phyloP scores from a whole-genome alignment of 176 grass and related monocot species.

The Puya raimondii region DNA sequence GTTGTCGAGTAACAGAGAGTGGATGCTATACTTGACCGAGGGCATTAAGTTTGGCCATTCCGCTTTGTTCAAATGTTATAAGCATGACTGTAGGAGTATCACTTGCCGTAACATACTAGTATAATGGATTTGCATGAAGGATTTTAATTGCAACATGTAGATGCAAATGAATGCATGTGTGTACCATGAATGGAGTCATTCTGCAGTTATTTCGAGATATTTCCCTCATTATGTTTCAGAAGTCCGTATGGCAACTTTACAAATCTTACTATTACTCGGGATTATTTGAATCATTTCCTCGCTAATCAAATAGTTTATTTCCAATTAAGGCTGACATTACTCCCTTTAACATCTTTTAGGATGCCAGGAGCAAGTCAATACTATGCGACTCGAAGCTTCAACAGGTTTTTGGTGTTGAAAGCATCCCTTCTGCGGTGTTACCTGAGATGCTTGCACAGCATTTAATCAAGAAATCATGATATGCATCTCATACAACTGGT shows the following conservation, averaged over 20 bases:
- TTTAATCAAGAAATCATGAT: neutral
- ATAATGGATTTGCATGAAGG: neutral
- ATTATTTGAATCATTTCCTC: neutral
- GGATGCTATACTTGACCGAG: no score
- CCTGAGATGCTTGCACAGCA: neutral
- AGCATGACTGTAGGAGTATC: no score
- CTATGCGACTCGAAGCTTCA: slow-evolving; percentile 7
- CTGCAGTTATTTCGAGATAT: neutral
- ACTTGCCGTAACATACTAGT: neutral
- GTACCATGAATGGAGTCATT: neutral
- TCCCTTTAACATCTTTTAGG: neutral
- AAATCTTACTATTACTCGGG: neutral
- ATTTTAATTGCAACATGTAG: neutral
- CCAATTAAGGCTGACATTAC: neutral
- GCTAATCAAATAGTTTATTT: neutral
- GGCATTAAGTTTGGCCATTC: no score
- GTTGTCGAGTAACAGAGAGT: no score
- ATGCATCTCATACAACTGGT: neutral
- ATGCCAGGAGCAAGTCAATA: neutral
- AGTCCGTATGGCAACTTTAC: neutral
- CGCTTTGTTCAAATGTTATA: no score
- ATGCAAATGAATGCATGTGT: neutral
- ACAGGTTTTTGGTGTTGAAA: slow-evolving; percentile 4
- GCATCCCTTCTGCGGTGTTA: neutral
- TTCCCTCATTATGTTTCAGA: neutral